Evolutionary conservation across 805 yeast species (phyloP).

Genomic region (Starmera quercuum): DNA sequence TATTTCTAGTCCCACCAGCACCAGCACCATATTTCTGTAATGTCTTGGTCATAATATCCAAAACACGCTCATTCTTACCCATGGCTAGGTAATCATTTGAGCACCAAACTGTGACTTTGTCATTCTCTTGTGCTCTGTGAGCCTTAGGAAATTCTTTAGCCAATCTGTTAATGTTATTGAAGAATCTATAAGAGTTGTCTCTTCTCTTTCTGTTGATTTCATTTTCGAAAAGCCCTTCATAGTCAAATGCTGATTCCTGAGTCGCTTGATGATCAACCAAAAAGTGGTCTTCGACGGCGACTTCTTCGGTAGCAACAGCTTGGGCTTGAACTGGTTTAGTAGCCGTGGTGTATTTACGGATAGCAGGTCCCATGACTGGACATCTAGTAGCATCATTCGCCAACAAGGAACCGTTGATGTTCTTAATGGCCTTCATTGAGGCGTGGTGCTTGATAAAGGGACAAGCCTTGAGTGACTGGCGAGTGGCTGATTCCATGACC

Average conservation of each 20-base stretch:
- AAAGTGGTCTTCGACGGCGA: constrained; percentile 16
- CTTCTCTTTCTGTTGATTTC: constrained; percentile 68
- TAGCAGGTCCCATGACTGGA: constrained; percentile 87
- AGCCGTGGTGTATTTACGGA: constrained; percentile 32
- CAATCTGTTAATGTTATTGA: constrained; percentile 94
- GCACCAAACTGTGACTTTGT: constrained; percentile 97
- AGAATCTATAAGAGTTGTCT: constrained; percentile 91
- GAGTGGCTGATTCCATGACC: constrained; percentile 70
- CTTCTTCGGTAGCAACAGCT: constrained; percentile 21
- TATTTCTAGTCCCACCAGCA: constrained; percentile 98
- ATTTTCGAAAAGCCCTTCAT: constrained; percentile 54
- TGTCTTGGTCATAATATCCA: constrained; percentile 69
- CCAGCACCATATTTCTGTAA: constrained; percentile 93
- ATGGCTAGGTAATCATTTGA: constrained; percentile 96
- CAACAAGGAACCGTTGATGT: constrained; percentile 32
- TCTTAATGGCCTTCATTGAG: constrained; percentile 51
- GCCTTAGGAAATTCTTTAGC: constrained; percentile 93
- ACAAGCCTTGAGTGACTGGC: constrained; percentile 71
- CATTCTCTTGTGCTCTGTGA: constrained; percentile 65
- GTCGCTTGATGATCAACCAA: constrained; percentile 29
- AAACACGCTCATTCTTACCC: constrained; percentile 73
- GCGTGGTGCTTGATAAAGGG: constrained; percentile 64
- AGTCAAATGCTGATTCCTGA: constrained; percentile 57
- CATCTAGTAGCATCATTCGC: constrained; percentile 58
- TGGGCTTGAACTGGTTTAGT: constrained; percentile 25